Base-by-base conservation (phyloP, 495 filamentous ascomycete species). In the Collariella sp. region DNA sequence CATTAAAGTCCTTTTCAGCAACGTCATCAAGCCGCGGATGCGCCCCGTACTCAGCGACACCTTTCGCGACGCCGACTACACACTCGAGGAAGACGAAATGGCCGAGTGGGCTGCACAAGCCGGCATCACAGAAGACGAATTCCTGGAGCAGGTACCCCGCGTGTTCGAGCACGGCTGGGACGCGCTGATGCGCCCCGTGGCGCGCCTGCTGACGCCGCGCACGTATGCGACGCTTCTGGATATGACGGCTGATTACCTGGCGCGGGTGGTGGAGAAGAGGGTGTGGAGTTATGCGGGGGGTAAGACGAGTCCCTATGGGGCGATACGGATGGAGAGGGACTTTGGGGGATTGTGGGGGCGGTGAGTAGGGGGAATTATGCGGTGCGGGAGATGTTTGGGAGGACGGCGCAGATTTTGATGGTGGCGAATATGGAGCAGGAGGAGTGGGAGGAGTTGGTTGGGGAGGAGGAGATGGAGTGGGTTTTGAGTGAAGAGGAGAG, bases 391-490 rank as follows among this genome's bases (percentile, higher is more conserved):
- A 64, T 79, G 13, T 96, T 98, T 74, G 78, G 76, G 46, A 81
- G 82, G 56, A 88, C 88, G 52, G 76, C 80, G 57, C 91, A 98
- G 76, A 87, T 97, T 56, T 82, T 84, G 44, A 78, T 96, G 70
- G 79, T 95, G 5, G 87, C 95, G 63, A 91, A 91, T 55, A 95
- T 96, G 90, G 93, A 98, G 67, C 90, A 94, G 16, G 93, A 98
- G 52, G 94, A 98, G 70, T 96, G 91, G 88, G 88, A 90, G 46
- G 91, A 91, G 67, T 52, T 77, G 38, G 62, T 53, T 4, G 68
- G 61, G 3, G 58, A 50, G 31, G 68, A 52, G 23, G 74, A 61
- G 23, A 76, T 81, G 63, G 50, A 67, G 46, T 81, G 78, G 78
- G 72, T 79, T n/a, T 56, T 81, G 40, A 77, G 54, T 45, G 70